Percentiles rank a stretch among this genome's conserved stretches.
Evolutionary conservation across 108 stramenopile species (phyloP).

Genomic region (Cyclotella baltica): DNA sequence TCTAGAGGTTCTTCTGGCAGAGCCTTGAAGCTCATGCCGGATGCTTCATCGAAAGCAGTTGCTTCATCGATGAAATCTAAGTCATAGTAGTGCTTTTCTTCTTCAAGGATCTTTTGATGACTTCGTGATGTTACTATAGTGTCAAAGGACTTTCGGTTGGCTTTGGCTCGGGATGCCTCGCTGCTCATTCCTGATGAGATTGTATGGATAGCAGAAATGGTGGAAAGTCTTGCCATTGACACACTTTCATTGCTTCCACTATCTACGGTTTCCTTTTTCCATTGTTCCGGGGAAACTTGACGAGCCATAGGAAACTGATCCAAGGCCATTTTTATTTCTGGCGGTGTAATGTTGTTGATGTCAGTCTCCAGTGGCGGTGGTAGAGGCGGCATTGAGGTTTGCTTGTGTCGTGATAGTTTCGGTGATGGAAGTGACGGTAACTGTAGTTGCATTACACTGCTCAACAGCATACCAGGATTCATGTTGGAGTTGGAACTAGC

Average conservation of each 20-base stretch:
- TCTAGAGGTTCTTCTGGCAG: neutral
- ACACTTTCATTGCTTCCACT: neutral
- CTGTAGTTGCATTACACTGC: neutral
- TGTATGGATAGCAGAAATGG: neutral
- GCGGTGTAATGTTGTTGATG: neutral
- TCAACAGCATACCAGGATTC: too few relatives aligned
- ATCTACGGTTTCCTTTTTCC: neutral
- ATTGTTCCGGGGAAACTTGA: neutral
- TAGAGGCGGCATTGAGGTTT: neutral
- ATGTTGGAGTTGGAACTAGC: neutral
- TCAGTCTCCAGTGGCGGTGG: neutral
- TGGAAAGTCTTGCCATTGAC: slow-evolving; percentile 4
- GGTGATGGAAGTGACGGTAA: neutral
- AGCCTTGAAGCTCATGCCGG: neutral
- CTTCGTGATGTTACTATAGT: neutral
- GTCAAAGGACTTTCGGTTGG: neutral
- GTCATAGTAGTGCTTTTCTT: neutral
- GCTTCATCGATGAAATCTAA: slow-evolving; percentile 4
- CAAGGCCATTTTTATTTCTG: neutral
- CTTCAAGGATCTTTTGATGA: neutral
- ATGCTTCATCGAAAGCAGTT: neutral
- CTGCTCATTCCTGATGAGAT: neutral
- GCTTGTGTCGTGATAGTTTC: neutral
- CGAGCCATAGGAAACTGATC: slow-evolving; percentile 4
- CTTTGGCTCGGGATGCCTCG: neutral